Conservation (phyloP, 345 rosid species). For the Carallia brachiata region DNA sequence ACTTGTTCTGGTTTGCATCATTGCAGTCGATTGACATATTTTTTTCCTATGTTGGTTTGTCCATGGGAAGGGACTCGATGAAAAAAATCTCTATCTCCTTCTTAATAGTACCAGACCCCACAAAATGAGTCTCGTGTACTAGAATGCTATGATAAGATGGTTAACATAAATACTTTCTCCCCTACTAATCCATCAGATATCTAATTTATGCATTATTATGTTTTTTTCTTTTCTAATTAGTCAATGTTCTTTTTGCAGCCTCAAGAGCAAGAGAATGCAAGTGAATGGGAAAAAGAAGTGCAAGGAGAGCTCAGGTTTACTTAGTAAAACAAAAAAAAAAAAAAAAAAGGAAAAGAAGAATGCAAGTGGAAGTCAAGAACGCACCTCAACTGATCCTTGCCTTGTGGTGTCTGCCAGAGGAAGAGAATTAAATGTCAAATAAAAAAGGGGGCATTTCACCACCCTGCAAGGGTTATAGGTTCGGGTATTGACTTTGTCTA, state of each 20-base stretch:
- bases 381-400: slow-evolving; percentile 60
- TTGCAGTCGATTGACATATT: slow-evolving; percentile 12
- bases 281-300: not conserved
- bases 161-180: too few species aligned
- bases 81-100: too few species aligned
- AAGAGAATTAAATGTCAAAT: slow-evolving; percentile 9
- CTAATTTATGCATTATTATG: not conserved
- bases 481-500: slow-evolving; percentile 78
- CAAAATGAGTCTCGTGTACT: too few species aligned
- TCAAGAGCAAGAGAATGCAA: not conserved
- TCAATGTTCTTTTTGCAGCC: not conserved
- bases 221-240: too few species aligned
- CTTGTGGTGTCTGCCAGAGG: slow-evolving; percentile 26
- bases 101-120: too few species aligned
- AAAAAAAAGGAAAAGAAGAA: not conserved
- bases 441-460: slow-evolving; percentile 15
- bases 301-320: slow-evolving; percentile 4
- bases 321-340: not conserved
- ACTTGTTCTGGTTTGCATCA: not conserved
- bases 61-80: too few species aligned
- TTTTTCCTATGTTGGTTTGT: too few species aligned
- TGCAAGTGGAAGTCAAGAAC: slow-evolving; percentile 71
- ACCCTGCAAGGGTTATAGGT: slow-evolving; percentile 44
- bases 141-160: too few species aligned
- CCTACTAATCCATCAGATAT: not conserved